Evolutionary conservation across 768 basidiomycete genomes (phyloP).

Genomic region (Lepiota venenata): DNA sequence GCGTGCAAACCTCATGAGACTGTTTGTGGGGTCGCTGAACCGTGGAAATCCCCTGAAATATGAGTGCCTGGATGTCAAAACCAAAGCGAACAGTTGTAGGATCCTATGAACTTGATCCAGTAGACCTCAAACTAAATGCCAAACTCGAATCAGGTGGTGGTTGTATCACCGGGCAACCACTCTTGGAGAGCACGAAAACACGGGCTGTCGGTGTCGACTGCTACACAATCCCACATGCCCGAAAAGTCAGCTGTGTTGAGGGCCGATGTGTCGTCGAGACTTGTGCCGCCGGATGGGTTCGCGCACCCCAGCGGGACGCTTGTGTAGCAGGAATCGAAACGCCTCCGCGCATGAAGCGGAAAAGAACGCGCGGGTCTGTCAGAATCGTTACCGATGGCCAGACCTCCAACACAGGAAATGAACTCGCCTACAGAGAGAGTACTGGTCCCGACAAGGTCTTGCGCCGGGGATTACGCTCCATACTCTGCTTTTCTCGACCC

Average conservation of each 20-base stretch:
- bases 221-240: conserved; percentile 22
- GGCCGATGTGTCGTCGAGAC: conserved; percentile 24
- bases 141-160: no score
- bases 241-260: conserved; percentile 20
- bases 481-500: background rate
- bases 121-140: no score
- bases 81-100: no score
- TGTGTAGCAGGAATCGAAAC: conserved; percentile 17
- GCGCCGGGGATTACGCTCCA: background rate
- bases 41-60: no score
- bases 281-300: conserved; percentile 26
- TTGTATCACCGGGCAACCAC: no score
- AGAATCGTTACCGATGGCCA: background rate
- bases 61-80: no score
- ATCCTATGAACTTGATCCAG: no score
- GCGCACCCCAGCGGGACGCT: conserved; percentile 14
- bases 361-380: conserved; percentile 18
- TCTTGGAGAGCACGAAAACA: no score
- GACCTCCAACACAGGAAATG: no score
- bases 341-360: conserved; percentile 10
- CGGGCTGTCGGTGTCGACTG: conserved; percentile 24
- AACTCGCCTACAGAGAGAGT: no score
- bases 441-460: background rate
- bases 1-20: no score
- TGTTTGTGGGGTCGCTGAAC: no score